Conservation (phyloP, 768 basidiomycete species). For the Dioszegia crocea region DNA sequence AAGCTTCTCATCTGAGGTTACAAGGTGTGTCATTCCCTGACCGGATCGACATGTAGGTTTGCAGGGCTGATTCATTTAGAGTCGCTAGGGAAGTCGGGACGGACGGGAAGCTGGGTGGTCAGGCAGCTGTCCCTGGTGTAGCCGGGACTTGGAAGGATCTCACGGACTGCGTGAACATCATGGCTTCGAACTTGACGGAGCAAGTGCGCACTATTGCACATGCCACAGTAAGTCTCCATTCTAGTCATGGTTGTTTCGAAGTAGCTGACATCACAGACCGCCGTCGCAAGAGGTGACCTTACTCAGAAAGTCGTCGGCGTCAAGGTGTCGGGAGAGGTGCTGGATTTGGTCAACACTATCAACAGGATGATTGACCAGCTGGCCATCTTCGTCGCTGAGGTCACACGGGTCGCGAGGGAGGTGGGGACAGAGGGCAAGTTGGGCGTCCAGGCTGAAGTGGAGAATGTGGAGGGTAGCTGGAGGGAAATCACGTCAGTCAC, state of each 20-base stretch:
- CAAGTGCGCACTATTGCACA: slow-evolving; percentile 74
- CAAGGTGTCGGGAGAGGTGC: slow-evolving; percentile 89
- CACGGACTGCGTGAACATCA: slow-evolving; percentile 64
- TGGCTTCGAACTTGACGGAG: slow-evolving; percentile 84
- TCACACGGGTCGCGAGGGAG: slow-evolving; percentile 93
- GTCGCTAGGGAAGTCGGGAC: slow-evolving; percentile 87
- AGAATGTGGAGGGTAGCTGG: slow-evolving; percentile 96
- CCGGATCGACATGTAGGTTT: too few species aligned
- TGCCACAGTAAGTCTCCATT: slow-evolving; percentile 75
- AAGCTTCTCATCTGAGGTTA: slow-evolving; percentile 73
- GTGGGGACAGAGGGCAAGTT: slow-evolving; percentile 99
- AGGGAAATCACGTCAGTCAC: slow-evolving; percentile 89
- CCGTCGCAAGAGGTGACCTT: slow-evolving; percentile 88
- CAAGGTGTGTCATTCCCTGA: slow-evolving; percentile 38
- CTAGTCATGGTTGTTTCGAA: too few species aligned
- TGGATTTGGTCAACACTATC: slow-evolving; percentile 95
- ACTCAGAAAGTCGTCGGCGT: slow-evolving; percentile 90
- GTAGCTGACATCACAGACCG: slow-evolving; percentile 59
- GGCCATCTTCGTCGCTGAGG: slow-evolving; percentile 68
- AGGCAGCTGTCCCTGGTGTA: slow-evolving; percentile 47
- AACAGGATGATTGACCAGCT: slow-evolving; percentile 59
- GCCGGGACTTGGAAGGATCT: slow-evolving; percentile 49
- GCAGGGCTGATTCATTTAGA: slow-evolving; percentile 56
- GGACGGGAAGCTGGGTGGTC: slow-evolving; percentile 55
- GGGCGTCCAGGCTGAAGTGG: slow-evolving; percentile 94